Percentiles rank a stretch among this genome's conserved stretches.
Conservation (phyloP, 208 protist species). For the Trichomonas vaginalis region DNA sequence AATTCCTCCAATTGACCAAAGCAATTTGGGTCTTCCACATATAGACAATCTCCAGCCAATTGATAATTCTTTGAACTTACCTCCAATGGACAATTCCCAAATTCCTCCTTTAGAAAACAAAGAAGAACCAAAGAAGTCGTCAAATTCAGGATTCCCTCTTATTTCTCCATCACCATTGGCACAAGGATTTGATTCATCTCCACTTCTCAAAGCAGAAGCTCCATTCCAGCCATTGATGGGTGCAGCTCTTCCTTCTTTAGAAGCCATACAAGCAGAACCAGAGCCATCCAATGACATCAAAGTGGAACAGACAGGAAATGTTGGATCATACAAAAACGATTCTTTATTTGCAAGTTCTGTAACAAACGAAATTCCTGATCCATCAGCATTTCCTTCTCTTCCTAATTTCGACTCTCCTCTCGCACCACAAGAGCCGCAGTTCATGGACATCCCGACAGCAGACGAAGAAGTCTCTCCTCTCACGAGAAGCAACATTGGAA, state of each 20-base stretch:
- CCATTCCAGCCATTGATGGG: background rate
- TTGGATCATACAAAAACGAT: background rate
- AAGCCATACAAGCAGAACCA: background rate
- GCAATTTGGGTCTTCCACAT: background rate
- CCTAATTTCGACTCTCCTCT: background rate
- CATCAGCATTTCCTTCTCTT: background rate
- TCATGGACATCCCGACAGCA: background rate
- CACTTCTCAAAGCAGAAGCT: background rate
- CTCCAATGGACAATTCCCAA: too few species aligned
- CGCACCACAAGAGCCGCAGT: background rate
- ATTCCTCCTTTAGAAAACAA: background rate
- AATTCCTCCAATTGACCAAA: background rate
- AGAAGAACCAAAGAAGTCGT: background rate
- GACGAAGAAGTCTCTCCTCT: too few species aligned
- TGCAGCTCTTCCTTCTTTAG: background rate
- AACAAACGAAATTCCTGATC: background rate
- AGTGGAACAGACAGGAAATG: background rate
- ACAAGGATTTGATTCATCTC: background rate
- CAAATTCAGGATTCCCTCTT: background rate
- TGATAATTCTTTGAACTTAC: background rate
- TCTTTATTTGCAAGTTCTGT: background rate
- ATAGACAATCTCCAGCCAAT: too few species aligned
- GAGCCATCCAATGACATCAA: too few species aligned
- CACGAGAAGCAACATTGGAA: background rate
- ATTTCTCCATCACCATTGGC: background rate